Evolutionary conservation across 1,139 yeast genomes (phyloP).

Genomic region (Candida labiduridarum): DNA sequence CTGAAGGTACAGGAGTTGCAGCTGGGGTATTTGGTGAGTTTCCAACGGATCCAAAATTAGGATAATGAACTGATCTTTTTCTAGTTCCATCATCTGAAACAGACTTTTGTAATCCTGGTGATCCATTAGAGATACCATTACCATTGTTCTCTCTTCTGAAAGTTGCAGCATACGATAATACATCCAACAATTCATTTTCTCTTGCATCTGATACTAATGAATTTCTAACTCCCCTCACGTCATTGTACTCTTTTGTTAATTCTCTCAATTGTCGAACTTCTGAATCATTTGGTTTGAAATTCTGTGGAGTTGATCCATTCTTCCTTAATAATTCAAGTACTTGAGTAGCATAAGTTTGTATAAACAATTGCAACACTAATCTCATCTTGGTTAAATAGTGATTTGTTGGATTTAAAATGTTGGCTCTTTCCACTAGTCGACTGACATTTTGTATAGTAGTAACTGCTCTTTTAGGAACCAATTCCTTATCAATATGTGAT

Average conservation of each 20-base stretch:
- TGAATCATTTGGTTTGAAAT: constrained; percentile 20
- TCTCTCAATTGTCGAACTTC: constrained; percentile 19
- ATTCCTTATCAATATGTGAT: constrained; percentile 47
- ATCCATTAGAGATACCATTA: background rate
- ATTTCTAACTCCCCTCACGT: constrained; percentile 6
- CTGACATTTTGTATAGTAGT: constrained; percentile 45
- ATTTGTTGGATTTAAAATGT: constrained; percentile 46
- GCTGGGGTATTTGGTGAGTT: constrained; percentile 9
- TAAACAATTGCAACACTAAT: constrained; percentile 56
- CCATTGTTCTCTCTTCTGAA: constrained; percentile 17
- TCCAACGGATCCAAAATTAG: constrained; percentile 14
- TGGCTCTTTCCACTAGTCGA: constrained; percentile 39
- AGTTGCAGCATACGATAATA: constrained; percentile 41
- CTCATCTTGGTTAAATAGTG: constrained; percentile 54
- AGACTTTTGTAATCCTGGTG: constrained; percentile 1
- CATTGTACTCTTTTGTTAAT: constrained; percentile 16
- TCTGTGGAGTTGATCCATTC: constrained; percentile 29
- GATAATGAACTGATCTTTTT: background rate
- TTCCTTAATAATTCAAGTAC: constrained; percentile 37
- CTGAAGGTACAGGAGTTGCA: background rate
- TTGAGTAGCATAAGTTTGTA: constrained; percentile 62
- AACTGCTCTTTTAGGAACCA: constrained; percentile 54
- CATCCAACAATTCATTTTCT: constrained; percentile 30
- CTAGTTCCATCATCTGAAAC: constrained; percentile 5
- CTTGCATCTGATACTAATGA: constrained; percentile 8